phyloP scores from a whole-genome alignment of 2,329 filamentous ascomycete genomes.

The Paraphaeosphaeria sporulosa region DNA sequence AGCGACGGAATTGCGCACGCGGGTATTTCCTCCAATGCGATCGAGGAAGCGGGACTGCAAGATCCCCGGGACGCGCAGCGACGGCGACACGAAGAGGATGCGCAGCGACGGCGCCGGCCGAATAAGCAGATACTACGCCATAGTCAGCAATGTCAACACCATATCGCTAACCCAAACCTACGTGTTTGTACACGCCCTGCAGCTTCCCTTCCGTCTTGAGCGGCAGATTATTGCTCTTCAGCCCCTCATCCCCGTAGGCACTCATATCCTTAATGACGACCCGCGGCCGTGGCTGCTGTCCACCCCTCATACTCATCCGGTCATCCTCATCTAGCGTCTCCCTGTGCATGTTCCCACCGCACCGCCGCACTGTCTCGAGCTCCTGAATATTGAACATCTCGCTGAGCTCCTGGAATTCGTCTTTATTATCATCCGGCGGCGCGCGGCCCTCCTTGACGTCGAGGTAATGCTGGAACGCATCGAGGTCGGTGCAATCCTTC shows the following conservation, averaged over 20 bases:
- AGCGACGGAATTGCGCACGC: constrained; percentile 62
- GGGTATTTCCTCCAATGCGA: constrained; percentile 58
- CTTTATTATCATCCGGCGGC: constrained; percentile 52
- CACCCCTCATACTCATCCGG: constrained; percentile 25
- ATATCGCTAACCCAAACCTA: constrained; percentile 44
- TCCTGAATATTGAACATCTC: constrained; percentile 76
- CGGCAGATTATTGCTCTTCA: constrained; percentile 17
- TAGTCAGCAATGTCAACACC: constrained; percentile 2
- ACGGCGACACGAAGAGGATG: constrained; percentile 59
- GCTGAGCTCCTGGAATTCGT: constrained; percentile 70
- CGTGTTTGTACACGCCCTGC: constrained; percentile 65
- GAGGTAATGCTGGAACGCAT: constrained; percentile 64
- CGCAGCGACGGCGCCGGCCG: constrained; percentile 57
- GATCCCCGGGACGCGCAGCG: constrained; percentile 58
- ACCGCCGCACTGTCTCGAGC: constrained; percentile 68
- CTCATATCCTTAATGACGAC: constrained; percentile 59
- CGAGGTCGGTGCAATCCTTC: constrained; percentile 71
- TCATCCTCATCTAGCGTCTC: constrained; percentile 59
- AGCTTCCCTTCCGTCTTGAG: constrained; percentile 36
- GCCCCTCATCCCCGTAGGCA: constrained; percentile 29
- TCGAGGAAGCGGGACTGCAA: constrained; percentile 58
- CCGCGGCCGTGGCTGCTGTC: constrained; percentile 44
- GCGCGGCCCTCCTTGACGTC: constrained; percentile 42
- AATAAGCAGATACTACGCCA: constrained; percentile 55
- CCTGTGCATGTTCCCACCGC: constrained; percentile 70